These are phyloP conservation scores for Hibiscus tridactylites DNA, from an alignment of 345 rosid species.

Conservation along the genomic window DNA sequence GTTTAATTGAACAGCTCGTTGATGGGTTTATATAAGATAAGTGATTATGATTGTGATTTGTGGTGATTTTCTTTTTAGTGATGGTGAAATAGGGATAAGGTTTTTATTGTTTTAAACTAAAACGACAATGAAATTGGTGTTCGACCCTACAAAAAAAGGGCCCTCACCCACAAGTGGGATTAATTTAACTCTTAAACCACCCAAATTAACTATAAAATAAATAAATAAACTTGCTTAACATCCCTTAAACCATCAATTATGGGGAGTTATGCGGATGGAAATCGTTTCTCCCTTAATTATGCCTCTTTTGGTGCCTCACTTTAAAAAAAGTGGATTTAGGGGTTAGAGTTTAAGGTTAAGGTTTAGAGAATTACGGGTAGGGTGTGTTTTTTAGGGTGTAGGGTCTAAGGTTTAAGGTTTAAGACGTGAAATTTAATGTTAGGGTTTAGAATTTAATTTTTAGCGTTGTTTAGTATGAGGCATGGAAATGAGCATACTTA, in stretches of 20 bases:
- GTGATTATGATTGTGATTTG: neutral
- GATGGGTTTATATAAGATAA: neutral
- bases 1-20: neutral
- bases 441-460: too few relatives aligned
- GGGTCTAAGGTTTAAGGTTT: too few relatives aligned
- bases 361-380: too few relatives aligned
- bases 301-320: too few relatives aligned
- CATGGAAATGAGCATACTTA: too few relatives aligned
- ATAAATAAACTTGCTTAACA: neutral
- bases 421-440: too few relatives aligned
- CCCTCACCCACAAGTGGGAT: conserved; percentile 17
- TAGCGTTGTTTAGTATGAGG: too few relatives aligned
- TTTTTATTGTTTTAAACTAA: neutral
- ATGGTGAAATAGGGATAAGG: conserved; percentile 19
- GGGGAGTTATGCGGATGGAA: too few relatives aligned
- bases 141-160: neutral
- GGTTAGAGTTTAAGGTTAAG: too few relatives aligned
- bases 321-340: too few relatives aligned
- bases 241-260: neutral
- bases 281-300: too few relatives aligned
- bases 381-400: too few relatives aligned
- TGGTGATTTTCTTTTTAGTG: neutral
- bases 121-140: neutral
- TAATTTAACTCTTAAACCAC: conserved; percentile 2
- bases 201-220: neutral